Evolutionary conservation across 2,329 filamentous ascomycete species (phyloP).

Genomic region (Lecanosticta acicola): DNA sequence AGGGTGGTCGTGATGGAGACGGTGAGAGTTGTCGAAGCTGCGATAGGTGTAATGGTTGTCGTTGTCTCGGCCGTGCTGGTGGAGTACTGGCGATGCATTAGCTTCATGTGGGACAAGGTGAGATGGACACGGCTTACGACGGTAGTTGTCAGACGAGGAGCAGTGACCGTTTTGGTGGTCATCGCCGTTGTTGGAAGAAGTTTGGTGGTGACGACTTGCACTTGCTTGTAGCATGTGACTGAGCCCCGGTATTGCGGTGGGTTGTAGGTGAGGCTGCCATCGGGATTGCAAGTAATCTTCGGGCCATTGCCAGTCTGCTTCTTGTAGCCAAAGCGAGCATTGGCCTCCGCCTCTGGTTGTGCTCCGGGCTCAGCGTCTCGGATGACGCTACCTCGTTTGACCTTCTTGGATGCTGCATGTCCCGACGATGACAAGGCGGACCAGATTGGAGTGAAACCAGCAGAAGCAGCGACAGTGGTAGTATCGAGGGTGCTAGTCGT

Average conservation of each 20-base stretch:
- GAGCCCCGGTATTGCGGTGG: constrained; percentile 12
- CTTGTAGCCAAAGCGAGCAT: background rate
- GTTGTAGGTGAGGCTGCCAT: constrained; percentile 12
- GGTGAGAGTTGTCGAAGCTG: constrained; percentile 11
- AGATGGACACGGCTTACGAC: background rate
- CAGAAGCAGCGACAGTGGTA: constrained; percentile 7
- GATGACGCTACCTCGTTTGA: background rate
- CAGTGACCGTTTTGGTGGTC: constrained; percentile 9
- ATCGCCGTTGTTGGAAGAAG: constrained; percentile 7
- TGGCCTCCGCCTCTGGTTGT: background rate
- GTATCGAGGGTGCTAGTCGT: constrained; percentile 13
- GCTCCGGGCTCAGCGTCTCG: constrained; percentile 1
- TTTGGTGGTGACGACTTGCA: constrained; percentile 11
- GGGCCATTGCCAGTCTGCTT: constrained; percentile 6
- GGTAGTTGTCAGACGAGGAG: constrained; percentile 8
- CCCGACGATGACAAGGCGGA: constrained; percentile 11
- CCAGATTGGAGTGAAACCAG: constrained; percentile 10
- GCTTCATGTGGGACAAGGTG: background rate
- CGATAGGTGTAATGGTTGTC: constrained; percentile 7
- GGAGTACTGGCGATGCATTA: background rate
- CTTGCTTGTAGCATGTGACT: constrained; percentile 10
- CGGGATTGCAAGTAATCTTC: constrained; percentile 10
- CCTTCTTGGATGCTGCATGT: constrained; percentile 6
- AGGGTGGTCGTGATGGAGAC: constrained; percentile 9
- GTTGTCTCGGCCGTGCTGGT: constrained; percentile 7